Conservation (phyloP, 768 basidiomycete genomes). For the Tricholoma matsutake region DNA sequence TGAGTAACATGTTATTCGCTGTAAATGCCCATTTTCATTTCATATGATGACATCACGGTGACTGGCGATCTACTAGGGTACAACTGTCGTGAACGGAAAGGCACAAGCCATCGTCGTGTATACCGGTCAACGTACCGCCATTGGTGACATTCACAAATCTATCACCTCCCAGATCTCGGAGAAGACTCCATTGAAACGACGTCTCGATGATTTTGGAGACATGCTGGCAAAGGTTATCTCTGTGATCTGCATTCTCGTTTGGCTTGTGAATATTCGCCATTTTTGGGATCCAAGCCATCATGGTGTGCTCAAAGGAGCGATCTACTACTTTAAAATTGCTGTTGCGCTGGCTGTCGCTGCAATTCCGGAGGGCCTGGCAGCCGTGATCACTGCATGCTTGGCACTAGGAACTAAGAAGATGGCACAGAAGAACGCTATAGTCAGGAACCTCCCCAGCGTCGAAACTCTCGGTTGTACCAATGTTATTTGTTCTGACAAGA, state of each 20-base stretch:
- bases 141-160: conserved; percentile 96
- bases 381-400: conserved; percentile 95
- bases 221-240: conserved; percentile 96
- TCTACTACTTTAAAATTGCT: conserved; percentile 99
- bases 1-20: conserved; percentile 95
- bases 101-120: conserved; percentile 85
- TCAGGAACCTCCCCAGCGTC: conserved; percentile 92
- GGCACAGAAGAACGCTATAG: conserved; percentile 98
- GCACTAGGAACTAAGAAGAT: conserved; percentile 98
- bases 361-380: conserved; percentile 97
- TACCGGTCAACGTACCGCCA: conserved; percentile 85
- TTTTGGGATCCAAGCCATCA: conserved; percentile 96
- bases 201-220: conserved; percentile 98
- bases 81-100: conserved; percentile 92
- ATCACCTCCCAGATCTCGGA: conserved; percentile 91
- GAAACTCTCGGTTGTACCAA: conserved; percentile 98
- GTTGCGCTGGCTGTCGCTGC: conserved; percentile 98
- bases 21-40: conserved; percentile 39
- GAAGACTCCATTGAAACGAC: conserved; percentile 96
- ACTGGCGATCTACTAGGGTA: conserved; percentile 56
- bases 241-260: conserved; percentile 95
- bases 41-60: not conserved
- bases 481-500: conserved; percentile 99
- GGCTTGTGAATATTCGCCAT: conserved; percentile 95
- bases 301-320: conserved; percentile 86